These are phyloP conservation scores for Neurospora intermedia DNA, from an alignment of 495 filamentous ascomycete genomes.

Conservation along the genomic window DNA sequence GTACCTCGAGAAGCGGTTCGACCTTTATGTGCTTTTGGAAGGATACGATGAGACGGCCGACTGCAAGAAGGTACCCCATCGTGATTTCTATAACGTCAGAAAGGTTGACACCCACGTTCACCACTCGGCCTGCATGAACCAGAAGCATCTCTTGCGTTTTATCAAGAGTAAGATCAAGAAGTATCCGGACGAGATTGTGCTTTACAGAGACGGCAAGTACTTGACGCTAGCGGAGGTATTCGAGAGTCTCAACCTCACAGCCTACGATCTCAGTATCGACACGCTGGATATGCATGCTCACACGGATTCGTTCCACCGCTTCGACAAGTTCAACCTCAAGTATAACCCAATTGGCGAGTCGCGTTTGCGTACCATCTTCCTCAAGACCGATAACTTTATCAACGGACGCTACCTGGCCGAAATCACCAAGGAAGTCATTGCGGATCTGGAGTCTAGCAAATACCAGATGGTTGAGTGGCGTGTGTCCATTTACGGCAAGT, in stretches of 20 bases:
- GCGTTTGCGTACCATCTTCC: slow-evolving; percentile 84
- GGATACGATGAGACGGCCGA: slow-evolving; percentile 97
- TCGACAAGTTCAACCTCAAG: slow-evolving; percentile 99
- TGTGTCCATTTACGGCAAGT: slow-evolving; percentile 89
- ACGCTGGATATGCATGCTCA: slow-evolving; percentile 99
- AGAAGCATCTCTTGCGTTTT: slow-evolving; percentile 94
- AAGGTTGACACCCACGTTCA: slow-evolving; percentile 99
- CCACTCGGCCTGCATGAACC: slow-evolving; percentile 99
- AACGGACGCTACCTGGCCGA: slow-evolving; percentile 92
- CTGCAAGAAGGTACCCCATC: slow-evolving; percentile 91
- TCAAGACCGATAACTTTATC: slow-evolving; percentile 98
- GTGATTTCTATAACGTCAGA: slow-evolving; percentile 97
- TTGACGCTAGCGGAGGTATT: slow-evolving; percentile 89
- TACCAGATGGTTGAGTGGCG: slow-evolving; percentile 99
- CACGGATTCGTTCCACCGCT: slow-evolving; percentile 95
- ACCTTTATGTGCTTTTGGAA: slow-evolving; percentile 82
- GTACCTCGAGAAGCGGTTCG: slow-evolving; percentile 93
- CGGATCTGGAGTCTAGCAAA: slow-evolving; percentile 96
- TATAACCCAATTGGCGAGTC: slow-evolving; percentile 98
- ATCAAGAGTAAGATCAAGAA: slow-evolving; percentile 99
- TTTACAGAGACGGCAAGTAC: slow-evolving; percentile 87
- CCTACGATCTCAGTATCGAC: slow-evolving; percentile 96
- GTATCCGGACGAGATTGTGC: slow-evolving; percentile 82
- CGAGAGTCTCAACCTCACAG: slow-evolving; percentile 90
- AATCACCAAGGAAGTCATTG: slow-evolving; percentile 94